These are phyloP conservation scores for Monoraphidium neglectum DNA, from an alignment of 139 green algal genomes.

Conservation along the genomic window DNA sequence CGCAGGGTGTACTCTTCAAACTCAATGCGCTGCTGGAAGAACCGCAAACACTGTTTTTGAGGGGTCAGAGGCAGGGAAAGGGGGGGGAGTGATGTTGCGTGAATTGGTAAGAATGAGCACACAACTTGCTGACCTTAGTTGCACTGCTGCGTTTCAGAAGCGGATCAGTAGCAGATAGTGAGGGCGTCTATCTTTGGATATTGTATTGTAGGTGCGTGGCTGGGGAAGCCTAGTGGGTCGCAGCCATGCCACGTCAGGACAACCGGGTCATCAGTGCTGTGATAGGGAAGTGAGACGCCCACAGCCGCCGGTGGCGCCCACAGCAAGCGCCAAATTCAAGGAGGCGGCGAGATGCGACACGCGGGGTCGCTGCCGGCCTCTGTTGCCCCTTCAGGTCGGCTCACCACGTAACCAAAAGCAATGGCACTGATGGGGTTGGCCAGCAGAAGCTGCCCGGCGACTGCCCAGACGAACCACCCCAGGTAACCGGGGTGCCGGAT, in stretches of 20 bases:
- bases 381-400: background rate
- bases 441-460: conserved; percentile 87
- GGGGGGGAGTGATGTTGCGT: background rate
- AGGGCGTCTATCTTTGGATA: background rate
- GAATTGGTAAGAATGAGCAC: background rate
- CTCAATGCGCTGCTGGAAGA: conserved; percentile 62
- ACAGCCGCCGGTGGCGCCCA: background rate
- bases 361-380: background rate
- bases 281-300: background rate
- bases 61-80: background rate
- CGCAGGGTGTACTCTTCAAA: conserved; percentile 64
- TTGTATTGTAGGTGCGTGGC: background rate
- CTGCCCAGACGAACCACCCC: conserved; percentile 85
- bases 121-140: background rate
- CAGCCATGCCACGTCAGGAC: background rate
- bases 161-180: background rate
- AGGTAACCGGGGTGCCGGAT: conserved; percentile 90
- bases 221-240: background rate
- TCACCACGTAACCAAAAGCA: conserved; percentile 56
- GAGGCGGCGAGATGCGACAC: background rate
- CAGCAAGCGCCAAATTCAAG: background rate
- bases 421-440: conserved; percentile 65
- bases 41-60: conserved; percentile 54
- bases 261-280: background rate
- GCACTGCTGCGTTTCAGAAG: background rate